Evolutionary conservation across 2,329 filamentous ascomycete genomes (phyloP), one percentile per base, ranked within the genome.

Genomic region (Macroventuria anomochaeta): DNA sequence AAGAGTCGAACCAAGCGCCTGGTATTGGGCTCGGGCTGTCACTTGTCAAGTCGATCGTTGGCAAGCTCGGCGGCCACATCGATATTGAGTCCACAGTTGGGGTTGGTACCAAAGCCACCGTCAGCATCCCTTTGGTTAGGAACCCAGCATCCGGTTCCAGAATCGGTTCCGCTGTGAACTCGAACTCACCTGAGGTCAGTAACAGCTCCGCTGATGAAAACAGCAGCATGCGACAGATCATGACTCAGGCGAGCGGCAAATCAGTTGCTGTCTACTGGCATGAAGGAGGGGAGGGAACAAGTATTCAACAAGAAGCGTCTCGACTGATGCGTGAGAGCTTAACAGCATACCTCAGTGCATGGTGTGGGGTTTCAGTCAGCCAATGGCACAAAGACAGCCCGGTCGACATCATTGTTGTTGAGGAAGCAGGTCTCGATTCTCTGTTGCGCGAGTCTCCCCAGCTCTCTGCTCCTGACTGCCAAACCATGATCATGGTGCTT

Each of bases 1-100:
- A 68, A 34, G 65, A 65, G 23, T 59, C 63, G 15, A 53, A 52
- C n/a, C 49, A 64, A 15, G 36, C 53, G 5, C 50, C 56, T 12
- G 65, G 65, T 10, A 53, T 61, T 18, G 65, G 65, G 3, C 53
- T 68, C 3, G 65, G 65, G 1, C 36, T 68, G 15, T 62, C 47
- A 11, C 58, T 68, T 7, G 62, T 66, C 10, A 58, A 57, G 20
- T 57, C 54, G 5, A 55, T 65, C 20, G 55, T 67, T 2, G 50
- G 46, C 13, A 55, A 46, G 7, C 44, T 65, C 0, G 48, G 51
- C 5, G 65, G 65, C 5, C 54, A 46, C 5, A 64, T 68, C n/a
- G 23, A 56, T 32, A 40, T 68, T 13, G 44, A 56, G 13, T 55
- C 50, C 11, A 41, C 26, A 8, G 23, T 55, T 7, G 42, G 47